Percentiles rank a stretch among this genome's conserved stretches.
Conservation (phyloP, 495 filamentous ascomycete genomes). For the Bryoglossum gracile region DNA sequence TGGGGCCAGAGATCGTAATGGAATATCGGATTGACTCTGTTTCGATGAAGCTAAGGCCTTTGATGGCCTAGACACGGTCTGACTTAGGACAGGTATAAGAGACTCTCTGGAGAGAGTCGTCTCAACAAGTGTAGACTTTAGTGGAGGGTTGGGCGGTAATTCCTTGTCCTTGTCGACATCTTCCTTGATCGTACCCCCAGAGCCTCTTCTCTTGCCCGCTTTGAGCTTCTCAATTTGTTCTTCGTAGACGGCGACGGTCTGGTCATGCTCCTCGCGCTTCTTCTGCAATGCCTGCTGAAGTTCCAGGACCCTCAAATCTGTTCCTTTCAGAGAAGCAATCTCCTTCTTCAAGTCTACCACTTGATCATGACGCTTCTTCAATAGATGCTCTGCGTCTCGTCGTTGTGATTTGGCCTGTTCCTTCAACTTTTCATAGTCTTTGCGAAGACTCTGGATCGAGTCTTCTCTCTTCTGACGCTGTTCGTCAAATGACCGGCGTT, state of each 20-base stretch:
- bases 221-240: conserved; percentile 15
- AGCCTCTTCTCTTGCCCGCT: background rate
- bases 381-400: conserved; percentile 45
- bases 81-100: conserved; percentile 13
- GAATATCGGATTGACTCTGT: conserved; percentile 4
- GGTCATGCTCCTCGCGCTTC: conserved; percentile 13
- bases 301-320: conserved; percentile 17
- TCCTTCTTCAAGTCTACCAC: conserved; percentile 53
- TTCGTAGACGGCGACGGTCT: conserved; percentile 2
- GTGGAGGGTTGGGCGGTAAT: background rate
- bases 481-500: conserved; percentile 35
- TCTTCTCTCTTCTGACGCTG: conserved; percentile 41
- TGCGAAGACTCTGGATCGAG: conserved; percentile 40
- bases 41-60: conserved; percentile 6
- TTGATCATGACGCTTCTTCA: conserved; percentile 59
- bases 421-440: conserved; percentile 48
- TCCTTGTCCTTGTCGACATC: background rate
- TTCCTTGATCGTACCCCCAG: background rate
- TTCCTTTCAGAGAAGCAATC: conserved; percentile 40
- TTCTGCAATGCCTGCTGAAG: conserved; percentile 7
- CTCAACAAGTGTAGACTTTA: background rate
- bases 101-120: conserved; percentile 4
- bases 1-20: background rate
- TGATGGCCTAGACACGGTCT: conserved; percentile 11
- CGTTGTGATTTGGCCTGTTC: conserved; percentile 51